A percentile compares a stretch with the other conserved stretches of the same genome.
These are phyloP conservation scores for Kodamaea arcana DNA, from an alignment of 1,139 yeast species.

Conservation along the genomic window DNA sequence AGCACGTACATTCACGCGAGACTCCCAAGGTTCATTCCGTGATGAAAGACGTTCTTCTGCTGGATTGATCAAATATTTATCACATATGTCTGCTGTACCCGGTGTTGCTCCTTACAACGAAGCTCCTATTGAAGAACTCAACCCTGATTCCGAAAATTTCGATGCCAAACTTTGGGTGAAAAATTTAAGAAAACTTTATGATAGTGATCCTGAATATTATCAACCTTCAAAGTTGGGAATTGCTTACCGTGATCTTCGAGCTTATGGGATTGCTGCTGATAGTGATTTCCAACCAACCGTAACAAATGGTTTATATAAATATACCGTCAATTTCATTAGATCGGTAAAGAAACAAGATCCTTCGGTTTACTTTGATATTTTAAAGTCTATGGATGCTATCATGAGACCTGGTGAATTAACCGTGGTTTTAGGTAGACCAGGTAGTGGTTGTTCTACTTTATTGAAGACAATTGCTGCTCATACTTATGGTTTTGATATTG, in stretches of 20 bases:
- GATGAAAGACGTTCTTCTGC: slow-evolving; percentile 6
- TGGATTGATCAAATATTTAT: slow-evolving; percentile 30
- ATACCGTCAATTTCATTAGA: slow-evolving; percentile 11
- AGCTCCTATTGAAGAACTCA: slow-evolving; percentile 14
- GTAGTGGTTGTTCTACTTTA: slow-evolving; percentile 81
- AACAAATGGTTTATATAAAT: slow-evolving; percentile 40
- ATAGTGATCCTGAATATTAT: slow-evolving; percentile 60
- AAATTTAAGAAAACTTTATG: slow-evolving; percentile 55
- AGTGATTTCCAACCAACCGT: slow-evolving; percentile 79
- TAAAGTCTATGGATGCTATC: slow-evolving; percentile 65
- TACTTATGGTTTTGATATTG: slow-evolving; percentile 67
- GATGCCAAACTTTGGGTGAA: slow-evolving; percentile 68
- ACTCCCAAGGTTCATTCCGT: slow-evolving; percentile 8
- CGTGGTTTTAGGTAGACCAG: slow-evolving; percentile 79
- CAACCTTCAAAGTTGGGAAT: slow-evolving; percentile 65
- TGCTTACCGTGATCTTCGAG: slow-evolving; percentile 63
- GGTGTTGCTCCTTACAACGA: slow-evolving; percentile 37
- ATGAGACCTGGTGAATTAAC: slow-evolving; percentile 69
- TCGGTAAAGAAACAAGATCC: slow-evolving; percentile 20
- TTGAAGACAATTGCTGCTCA: slow-evolving; percentile 66
- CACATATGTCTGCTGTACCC: slow-evolving; percentile 52
- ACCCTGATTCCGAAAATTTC: slow-evolving; percentile 50
- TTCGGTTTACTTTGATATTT: slow-evolving; percentile 45
- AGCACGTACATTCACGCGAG: slow-evolving; percentile 52
- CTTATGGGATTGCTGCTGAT: slow-evolving; percentile 72